These are phyloP conservation scores for Sporisorium scitamineum DNA, from an alignment of 1,284 basidiomycete species.

Conservation along the genomic window DNA sequence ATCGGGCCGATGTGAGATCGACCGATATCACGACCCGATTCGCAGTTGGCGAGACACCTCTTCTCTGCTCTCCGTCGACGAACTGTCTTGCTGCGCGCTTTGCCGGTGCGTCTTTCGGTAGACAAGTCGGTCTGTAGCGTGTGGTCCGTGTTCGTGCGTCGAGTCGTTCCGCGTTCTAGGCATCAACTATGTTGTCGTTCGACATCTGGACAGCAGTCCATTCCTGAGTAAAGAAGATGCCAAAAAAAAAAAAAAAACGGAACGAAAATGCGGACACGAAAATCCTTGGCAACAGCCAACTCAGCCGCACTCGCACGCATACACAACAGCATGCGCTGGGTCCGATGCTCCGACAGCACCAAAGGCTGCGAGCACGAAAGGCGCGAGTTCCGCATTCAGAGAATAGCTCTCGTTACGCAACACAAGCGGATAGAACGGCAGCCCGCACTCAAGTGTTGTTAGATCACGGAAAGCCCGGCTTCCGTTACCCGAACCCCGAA, in stretches of 20 bases:
- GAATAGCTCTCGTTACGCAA: too few relatives aligned
- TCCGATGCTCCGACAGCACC: too few relatives aligned
- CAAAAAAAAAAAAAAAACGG: neutral
- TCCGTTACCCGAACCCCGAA: slow-evolving; percentile 2
- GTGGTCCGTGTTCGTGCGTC: neutral
- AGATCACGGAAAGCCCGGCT: neutral
- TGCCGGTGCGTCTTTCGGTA: too few relatives aligned
- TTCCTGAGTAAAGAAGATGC: neutral
- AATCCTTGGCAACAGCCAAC: neutral
- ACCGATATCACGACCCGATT: neutral
- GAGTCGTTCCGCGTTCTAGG: neutral
- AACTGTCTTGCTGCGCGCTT: neutral
- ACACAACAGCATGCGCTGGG: too few relatives aligned
- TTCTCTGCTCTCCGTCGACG: too few relatives aligned
- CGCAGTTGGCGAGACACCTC: neutral
- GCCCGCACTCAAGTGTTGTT: too few relatives aligned
- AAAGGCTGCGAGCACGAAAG: too few relatives aligned
- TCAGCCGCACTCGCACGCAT: neutral
- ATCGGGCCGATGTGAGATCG: neutral
- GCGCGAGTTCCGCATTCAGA: too few relatives aligned
- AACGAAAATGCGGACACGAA: neutral
- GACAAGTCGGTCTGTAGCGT: too few relatives aligned
- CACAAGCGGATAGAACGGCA: too few relatives aligned
- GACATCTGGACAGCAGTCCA: too few relatives aligned
- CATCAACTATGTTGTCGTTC: neutral